Percentiles rank a stretch among this genome's conserved stretches.
Evolutionary conservation across 352 stramenopile genomes (phyloP).

Genomic region (Globisporangium cylindrosporum): DNA sequence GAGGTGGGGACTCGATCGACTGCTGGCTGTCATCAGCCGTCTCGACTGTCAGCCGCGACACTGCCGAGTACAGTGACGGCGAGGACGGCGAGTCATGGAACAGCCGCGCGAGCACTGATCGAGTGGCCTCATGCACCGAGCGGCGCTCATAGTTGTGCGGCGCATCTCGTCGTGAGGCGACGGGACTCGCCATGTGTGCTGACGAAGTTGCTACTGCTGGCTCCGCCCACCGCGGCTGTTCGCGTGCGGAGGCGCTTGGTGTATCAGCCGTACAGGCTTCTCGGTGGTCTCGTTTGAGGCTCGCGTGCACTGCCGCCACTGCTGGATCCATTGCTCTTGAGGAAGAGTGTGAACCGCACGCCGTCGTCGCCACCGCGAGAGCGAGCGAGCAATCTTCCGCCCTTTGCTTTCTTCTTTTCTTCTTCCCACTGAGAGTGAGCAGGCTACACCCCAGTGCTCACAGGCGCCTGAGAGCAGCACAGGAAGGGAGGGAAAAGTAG

Average conservation of each 20-base stretch:
- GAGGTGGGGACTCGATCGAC: conserved; percentile 3
- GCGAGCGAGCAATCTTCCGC: conserved; percentile 3
- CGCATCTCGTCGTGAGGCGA: no score
- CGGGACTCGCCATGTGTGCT: background rate
- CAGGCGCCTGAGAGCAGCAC: background rate
- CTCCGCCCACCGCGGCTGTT: background rate
- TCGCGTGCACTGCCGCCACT: background rate
- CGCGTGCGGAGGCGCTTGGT: background rate
- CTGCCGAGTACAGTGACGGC: background rate
- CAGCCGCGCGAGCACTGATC: conserved; percentile 3
- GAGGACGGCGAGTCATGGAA: background rate
- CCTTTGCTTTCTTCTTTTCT: background rate
- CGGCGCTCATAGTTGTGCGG: background rate
- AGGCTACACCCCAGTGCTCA: background rate
- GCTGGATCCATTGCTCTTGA: background rate
- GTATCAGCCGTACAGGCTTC: background rate
- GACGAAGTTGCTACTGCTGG: background rate
- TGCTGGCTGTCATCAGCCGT: background rate
- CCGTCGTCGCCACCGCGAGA: background rate
- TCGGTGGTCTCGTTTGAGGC: conserved; percentile 1
- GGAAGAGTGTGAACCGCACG: background rate
- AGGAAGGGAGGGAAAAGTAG: background rate
- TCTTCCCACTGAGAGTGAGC: background rate
- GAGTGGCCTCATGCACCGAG: background rate
- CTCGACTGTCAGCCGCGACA: conserved; percentile 11